Conservation (phyloP, 1,284 basidiomycete genomes). For the Heterobasidion parviporum region DNA sequence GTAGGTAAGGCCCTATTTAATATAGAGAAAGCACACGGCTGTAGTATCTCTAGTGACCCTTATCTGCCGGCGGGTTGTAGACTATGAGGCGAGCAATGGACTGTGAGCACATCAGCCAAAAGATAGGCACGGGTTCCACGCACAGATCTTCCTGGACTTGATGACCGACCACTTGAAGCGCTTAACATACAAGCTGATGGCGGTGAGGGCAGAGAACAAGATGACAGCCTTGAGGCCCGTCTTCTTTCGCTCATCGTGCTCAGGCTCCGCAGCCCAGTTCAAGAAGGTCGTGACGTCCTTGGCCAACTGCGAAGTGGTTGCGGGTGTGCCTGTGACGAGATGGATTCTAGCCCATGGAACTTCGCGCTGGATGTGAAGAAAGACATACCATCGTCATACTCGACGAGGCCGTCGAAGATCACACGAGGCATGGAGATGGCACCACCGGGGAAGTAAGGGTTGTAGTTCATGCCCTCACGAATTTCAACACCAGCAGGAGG, state of each 20-base stretch:
- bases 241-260: slow-evolving; percentile 97
- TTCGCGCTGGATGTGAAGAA: background rate
- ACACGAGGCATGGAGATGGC: slow-evolving; percentile 98
- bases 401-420: slow-evolving; percentile 91
- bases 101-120: background rate
- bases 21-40: background rate
- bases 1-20: slow-evolving; percentile 5
- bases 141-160: slow-evolving; percentile 89
- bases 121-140: slow-evolving; percentile 25
- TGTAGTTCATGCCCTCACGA: slow-evolving; percentile 97
- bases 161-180: slow-evolving; percentile 91
- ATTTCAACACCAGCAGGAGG: slow-evolving; percentile 95
- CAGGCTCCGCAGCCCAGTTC: slow-evolving; percentile 93
- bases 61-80: slow-evolving; percentile 45
- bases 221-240: slow-evolving; percentile 91
- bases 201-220: slow-evolving; percentile 77
- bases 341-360: background rate
- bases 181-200: slow-evolving; percentile 85
- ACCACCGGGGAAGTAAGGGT: slow-evolving; percentile 95
- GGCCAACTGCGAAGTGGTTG: slow-evolving; percentile 98
- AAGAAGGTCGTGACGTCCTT: slow-evolving; percentile 98
- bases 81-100: slow-evolving; percentile 24
- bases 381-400: slow-evolving; percentile 80
- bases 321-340: slow-evolving; percentile 71
- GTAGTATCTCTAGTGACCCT: slow-evolving; percentile 18